Conservation (phyloP, 768 basidiomycete genomes). For the Bullera alba region DNA sequence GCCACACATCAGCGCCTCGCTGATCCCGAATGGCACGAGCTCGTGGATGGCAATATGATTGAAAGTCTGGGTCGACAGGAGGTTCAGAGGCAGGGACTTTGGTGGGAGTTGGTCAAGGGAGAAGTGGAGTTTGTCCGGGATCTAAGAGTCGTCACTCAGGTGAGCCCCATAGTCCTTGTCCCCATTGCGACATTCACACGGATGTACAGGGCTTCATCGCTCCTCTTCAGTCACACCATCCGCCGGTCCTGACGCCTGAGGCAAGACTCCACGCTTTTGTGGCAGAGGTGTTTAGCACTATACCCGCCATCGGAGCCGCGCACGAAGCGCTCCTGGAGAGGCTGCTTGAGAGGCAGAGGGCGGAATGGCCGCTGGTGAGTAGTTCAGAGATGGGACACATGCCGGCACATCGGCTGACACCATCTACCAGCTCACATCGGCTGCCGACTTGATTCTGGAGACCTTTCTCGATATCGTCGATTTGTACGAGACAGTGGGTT, state of each 20-base stretch:
- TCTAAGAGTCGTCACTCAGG: conserved; percentile 30
- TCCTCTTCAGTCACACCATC: conserved; percentile 19
- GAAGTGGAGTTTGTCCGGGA: conserved; percentile 39
- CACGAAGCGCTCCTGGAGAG: conserved; percentile 22
- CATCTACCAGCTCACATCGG: conserved; percentile 21
- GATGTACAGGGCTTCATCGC: conserved; percentile 27
- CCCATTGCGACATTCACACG: background rate
- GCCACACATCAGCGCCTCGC: background rate
- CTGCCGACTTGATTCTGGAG: conserved; percentile 30
- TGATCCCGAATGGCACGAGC: conserved; percentile 40
- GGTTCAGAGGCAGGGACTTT: conserved; percentile 30
- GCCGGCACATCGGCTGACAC: background rate
- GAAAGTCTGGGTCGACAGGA: conserved; percentile 23
- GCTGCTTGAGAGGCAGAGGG: conserved; percentile 31
- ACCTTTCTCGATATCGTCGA: conserved; percentile 21
- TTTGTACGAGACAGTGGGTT: conserved; percentile 33
- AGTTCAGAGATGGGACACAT: background rate
- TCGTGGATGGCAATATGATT: conserved; percentile 24
- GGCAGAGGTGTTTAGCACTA: conserved; percentile 35
- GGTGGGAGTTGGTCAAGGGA: conserved; percentile 39
- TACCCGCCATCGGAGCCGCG: conserved; percentile 19
- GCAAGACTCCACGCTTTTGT: conserved; percentile 29
- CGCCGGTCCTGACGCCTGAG: conserved; percentile 26
- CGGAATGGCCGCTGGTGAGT: conserved; percentile 36
- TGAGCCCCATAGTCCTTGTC: conserved; percentile 4